Conservation (phyloP, 257 asterid genomes). For the Echium plantagineum region DNA sequence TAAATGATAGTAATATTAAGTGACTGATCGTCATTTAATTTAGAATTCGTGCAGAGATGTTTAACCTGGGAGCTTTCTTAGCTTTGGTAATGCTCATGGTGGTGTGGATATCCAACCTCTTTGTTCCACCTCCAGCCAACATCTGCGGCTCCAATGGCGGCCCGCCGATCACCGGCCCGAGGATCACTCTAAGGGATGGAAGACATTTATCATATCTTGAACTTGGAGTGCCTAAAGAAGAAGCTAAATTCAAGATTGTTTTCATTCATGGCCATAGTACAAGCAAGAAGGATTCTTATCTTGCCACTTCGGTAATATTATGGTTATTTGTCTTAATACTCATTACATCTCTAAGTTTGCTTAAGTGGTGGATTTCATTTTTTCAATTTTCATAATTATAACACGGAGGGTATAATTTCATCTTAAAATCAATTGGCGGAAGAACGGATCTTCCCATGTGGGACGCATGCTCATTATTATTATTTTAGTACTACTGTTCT, state of each 20-base stretch:
- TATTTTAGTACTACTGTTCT: too few species aligned
- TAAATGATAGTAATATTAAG: neutral
- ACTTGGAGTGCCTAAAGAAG: conserved; percentile 60
- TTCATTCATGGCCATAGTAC: conserved; percentile 57
- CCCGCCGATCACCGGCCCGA: conserved; percentile 44
- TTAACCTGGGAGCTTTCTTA: neutral
- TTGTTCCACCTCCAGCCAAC: conserved; percentile 47
- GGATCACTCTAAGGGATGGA: conserved; percentile 67
- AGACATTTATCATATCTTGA: conserved; percentile 63
- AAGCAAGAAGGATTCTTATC: conserved; percentile 36
- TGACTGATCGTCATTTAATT: too few species aligned
- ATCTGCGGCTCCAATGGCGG: conserved; percentile 53
- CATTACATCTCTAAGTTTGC: too few species aligned
- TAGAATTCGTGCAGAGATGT: neutral
- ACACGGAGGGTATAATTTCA: too few species aligned
- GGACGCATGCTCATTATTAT: too few species aligned
- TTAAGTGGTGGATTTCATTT: neutral
- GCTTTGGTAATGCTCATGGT: conserved; percentile 34
- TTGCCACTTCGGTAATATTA: conserved; percentile 40
- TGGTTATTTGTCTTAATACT: neutral
- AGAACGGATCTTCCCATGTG: too few species aligned
- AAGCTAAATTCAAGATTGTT: conserved; percentile 55
- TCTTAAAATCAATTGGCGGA: too few species aligned
- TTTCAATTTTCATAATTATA: too few species aligned
- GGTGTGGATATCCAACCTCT: conserved; percentile 42